phyloP scores from a whole-genome alignment of 2,329 filamentous ascomycete genomes.

The Aspergillus quadricinctus region DNA sequence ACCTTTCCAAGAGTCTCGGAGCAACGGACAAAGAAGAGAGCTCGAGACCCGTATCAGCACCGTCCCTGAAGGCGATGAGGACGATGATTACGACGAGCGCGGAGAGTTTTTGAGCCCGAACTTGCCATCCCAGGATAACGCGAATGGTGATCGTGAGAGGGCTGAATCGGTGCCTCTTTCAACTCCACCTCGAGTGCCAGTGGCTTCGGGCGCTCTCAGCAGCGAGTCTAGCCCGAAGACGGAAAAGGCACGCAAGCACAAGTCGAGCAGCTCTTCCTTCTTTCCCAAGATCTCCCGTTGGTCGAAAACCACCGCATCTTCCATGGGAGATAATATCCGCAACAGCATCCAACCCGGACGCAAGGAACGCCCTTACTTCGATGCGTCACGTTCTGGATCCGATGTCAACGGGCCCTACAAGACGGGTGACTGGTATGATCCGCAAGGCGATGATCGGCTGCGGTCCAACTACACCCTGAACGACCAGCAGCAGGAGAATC shows the following conservation, averaged over 20 bases:
- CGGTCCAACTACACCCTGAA: constrained; percentile 42
- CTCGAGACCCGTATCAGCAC: constrained; percentile 85
- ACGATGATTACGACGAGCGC: constrained; percentile 55
- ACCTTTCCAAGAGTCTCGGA: constrained; percentile 26
- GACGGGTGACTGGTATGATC: constrained; percentile 41
- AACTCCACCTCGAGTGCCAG: constrained; percentile 42
- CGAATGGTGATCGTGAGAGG: constrained; percentile 40
- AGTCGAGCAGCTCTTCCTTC: constrained; percentile 74
- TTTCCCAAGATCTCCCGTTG: constrained; percentile 94
- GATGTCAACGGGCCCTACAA: constrained; percentile 63
- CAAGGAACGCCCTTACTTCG: constrained; percentile 58
- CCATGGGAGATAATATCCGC: constrained; percentile 72
- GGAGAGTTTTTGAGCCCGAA: constrained; percentile 52
- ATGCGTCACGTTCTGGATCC: constrained; percentile 71
- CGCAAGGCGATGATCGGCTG: constrained; percentile 43
- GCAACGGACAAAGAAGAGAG: constrained; percentile 49
- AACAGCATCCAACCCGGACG: constrained; percentile 54
- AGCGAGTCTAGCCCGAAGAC: constrained; percentile 71
- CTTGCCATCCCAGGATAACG: constrained; percentile 55
- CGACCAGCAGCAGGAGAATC: constrained; percentile 39
- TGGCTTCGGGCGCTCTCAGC: constrained; percentile 52
- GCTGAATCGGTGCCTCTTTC: constrained; percentile 41
- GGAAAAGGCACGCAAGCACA: constrained; percentile 80
- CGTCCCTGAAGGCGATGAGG: constrained; percentile 77
- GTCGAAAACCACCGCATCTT: constrained; percentile 94